phyloP scores from a whole-genome alignment of 2,329 filamentous ascomycete genomes.

The Neofusicoccum sp. region DNA sequence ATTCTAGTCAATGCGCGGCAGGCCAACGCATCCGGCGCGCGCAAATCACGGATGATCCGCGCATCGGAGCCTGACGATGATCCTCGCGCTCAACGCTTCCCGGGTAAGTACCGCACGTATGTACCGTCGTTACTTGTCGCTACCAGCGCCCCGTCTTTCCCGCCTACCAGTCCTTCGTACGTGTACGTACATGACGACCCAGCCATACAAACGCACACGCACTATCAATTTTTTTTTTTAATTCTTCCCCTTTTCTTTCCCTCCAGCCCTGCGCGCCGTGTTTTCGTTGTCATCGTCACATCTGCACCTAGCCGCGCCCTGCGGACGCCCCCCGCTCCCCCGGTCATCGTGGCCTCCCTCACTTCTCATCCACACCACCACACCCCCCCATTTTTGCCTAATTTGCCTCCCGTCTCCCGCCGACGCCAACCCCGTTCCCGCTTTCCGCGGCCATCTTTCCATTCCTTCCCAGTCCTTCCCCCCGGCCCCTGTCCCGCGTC shows the following conservation, averaged over 20 bases:
- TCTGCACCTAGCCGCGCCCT: too few relatives aligned
- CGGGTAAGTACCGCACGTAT: neutral
- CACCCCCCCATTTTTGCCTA: neutral
- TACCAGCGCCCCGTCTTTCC: neutral
- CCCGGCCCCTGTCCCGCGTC: too few relatives aligned
- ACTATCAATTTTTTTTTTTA: neutral
- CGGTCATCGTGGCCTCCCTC: too few relatives aligned
- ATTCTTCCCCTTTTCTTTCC: neutral
- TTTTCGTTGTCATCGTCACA: too few relatives aligned
- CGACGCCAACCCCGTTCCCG: too few relatives aligned
- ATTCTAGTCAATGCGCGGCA: neutral
- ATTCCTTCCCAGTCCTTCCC: too few relatives aligned
- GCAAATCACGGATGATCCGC: slow-evolving; percentile 17
- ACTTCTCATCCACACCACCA: neutral
- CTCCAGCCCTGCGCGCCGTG: slow-evolving; percentile 8
- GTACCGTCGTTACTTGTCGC: neutral
- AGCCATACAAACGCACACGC: neutral
- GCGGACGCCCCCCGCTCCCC: too few relatives aligned
- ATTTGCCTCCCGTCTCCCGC: neutral
- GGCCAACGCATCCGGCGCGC: neutral
- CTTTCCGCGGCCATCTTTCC: too few relatives aligned
- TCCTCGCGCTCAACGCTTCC: slow-evolving; percentile 10
- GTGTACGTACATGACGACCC: neutral
- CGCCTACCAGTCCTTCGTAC: slow-evolving; percentile 12
- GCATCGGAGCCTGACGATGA: slow-evolving; percentile 7